Conservation (phyloP, 768 basidiomycete genomes). For the Cystofilobasidium ferigula region DNA sequence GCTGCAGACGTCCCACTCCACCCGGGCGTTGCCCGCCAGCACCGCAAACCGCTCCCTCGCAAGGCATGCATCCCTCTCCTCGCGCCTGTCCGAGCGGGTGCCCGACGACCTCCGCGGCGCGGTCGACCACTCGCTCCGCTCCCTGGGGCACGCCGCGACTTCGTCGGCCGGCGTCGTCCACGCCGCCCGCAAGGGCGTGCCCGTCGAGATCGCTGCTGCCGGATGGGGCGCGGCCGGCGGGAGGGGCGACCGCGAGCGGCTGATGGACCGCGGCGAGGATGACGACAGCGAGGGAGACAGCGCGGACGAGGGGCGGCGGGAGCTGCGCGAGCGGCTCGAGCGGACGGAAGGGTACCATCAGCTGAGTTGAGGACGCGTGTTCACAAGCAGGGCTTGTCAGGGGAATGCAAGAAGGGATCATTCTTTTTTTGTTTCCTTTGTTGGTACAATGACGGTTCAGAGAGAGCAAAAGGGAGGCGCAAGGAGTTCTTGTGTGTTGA, state of each 20-base stretch:
- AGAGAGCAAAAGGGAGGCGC: no score
- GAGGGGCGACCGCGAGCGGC: not conserved
- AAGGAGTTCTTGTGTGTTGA: no score
- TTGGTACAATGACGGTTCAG: no score
- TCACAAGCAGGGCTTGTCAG: no score
- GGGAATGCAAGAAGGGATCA: no score
- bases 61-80: not conserved
- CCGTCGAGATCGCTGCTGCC: not conserved
- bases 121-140: not conserved
- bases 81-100: not conserved
- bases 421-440: no score
- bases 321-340: not conserved
- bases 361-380: no score
- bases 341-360: not conserved
- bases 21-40: not conserved
- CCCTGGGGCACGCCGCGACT: not conserved
- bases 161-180: not conserved
- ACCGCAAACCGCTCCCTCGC: not conserved
- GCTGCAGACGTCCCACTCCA: not conserved
- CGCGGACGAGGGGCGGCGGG: not conserved
- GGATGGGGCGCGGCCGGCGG: not conserved
- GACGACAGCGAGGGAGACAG: not conserved
- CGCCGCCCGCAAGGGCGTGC: not conserved
- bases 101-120: not conserved
- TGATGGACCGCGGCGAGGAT: not conserved